Evolutionary conservation across 2,329 filamentous ascomycete species (phyloP), one percentile per base, ranked within the genome.

Genomic region (Blastomyces percursus): DNA sequence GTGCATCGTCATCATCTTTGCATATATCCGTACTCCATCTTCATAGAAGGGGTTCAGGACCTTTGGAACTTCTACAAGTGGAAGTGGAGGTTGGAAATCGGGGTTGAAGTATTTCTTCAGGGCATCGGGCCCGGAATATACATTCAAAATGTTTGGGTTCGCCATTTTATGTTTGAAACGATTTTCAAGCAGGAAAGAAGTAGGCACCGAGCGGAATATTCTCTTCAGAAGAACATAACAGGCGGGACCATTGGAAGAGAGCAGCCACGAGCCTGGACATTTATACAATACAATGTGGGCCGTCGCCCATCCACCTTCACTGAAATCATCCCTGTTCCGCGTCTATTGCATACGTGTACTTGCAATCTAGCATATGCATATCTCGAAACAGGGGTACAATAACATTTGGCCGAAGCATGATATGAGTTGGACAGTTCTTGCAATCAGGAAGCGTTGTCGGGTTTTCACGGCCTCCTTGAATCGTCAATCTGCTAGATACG

Each of bases 1-100:
- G 67, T 84, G 82, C 76, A 82, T 82, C 1, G 82, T 84, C 79
- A 87, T 82, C 82, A 87, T 83, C 73, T 87, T 86, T 46, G 84
- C 84, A 65, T 85, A 86, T 60, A 87, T 84, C 12, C 82, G 79
- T 4, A 87, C 81, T 3, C 82, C 82, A 79, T 86, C 79, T 32
- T 78, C 65, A 24, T 79, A 76, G 65, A 80, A 83, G 2, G 84
- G 83, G 63, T 87, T 87, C 42, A 87, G 74, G 12, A 72, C 73
- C 19, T 77, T 75, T 0, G 84, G 84, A 2, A 87, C 73, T 72
- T 87, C 85, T 5, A 87, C 82, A 1, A 87, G 76, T 0, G 85
- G 85, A 9, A 86, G 69, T 0, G 82, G 83, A 2, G 84, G 84
- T 30, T 79, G 76, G 0, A 71, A 74, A 61, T 86, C 82, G 0